Evolutionary conservation across 2,329 filamentous ascomycete species (phyloP).

Genomic region (Colletotrichum sp.): DNA sequence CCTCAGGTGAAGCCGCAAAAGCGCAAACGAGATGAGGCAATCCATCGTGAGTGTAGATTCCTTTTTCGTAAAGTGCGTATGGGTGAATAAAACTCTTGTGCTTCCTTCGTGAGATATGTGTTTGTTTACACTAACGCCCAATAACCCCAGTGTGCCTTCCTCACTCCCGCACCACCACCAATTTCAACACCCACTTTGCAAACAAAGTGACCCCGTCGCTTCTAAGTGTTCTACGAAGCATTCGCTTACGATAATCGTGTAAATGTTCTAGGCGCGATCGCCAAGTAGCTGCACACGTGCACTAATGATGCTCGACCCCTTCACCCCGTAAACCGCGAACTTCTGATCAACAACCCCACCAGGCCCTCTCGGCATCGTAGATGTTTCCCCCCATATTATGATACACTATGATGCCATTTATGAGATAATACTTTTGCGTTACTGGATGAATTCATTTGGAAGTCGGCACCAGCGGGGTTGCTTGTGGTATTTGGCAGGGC

Average conservation of each 20-base stretch:
- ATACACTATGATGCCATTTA: slow-evolving; percentile 29
- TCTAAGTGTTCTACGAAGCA: background rate
- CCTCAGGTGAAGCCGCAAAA: background rate
- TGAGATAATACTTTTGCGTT: slow-evolving; percentile 34
- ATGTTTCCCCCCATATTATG: slow-evolving; percentile 14
- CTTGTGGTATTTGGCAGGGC: slow-evolving; percentile 30
- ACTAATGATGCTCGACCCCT: slow-evolving; percentile 16
- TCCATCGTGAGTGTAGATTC: background rate
- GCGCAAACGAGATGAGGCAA: background rate
- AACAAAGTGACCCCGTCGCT: rapidly evolving
- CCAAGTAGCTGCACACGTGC: slow-evolving; percentile 23
- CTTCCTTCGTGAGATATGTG: background rate
- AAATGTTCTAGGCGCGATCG: slow-evolving; percentile 21
- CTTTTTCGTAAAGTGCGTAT: rapidly evolving
- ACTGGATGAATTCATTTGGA: slow-evolving; percentile 31
- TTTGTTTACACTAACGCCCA: background rate
- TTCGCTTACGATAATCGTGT: slow-evolving; percentile 21
- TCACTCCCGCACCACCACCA: too few relatives aligned
- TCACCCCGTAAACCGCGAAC: slow-evolving; percentile 20
- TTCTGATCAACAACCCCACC: slow-evolving; percentile 23
- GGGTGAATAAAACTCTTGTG: background rate
- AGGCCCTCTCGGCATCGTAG: slow-evolving; percentile 21
- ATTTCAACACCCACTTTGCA: background rate
- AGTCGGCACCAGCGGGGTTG: slow-evolving; percentile 32
- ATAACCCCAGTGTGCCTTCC: background rate